phyloP scores from a whole-genome alignment of 2,329 filamentous ascomycete species.

The Aspergillus costaricaensis region DNA sequence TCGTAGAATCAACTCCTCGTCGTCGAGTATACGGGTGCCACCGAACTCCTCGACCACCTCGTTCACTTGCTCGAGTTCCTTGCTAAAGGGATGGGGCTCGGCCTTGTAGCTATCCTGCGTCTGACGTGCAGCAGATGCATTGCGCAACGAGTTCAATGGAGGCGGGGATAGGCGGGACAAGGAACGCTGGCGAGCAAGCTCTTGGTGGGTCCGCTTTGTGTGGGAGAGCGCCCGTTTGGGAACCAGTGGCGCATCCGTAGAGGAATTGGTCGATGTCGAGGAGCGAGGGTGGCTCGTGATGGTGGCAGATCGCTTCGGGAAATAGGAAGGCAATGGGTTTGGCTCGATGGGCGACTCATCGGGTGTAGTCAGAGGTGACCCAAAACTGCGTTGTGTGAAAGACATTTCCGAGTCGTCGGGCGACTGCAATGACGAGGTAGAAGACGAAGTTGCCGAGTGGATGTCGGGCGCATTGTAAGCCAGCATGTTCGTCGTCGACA shows the following conservation, averaged over 20 bases:
- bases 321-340: conserved; percentile 60
- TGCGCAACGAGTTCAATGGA: conserved; percentile 40
- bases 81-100: conserved; percentile 73
- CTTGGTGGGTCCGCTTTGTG: conserved; percentile 83
- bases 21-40: conserved; percentile 64
- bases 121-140: conserved; percentile 35
- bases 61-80: conserved; percentile 86
- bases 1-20: conserved; percentile 71
- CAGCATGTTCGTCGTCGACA: conserved; percentile 95
- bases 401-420: conserved; percentile 69
- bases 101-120: conserved; percentile 42
- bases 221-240: conserved; percentile 81
- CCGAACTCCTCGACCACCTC: conserved; percentile 90
- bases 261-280: conserved; percentile 47
- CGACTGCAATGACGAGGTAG: conserved; percentile 60
- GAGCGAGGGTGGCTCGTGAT: conserved; percentile 59
- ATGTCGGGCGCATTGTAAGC: conserved; percentile 93
- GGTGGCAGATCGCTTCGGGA: conserved; percentile 70
- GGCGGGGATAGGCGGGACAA: conserved; percentile 54
- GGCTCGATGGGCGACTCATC: conserved; percentile 52
- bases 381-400: conserved; percentile 50
- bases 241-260: conserved; percentile 63
- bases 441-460: conserved; percentile 46
- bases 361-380: conserved; percentile 52
- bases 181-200: conserved; percentile 69